Conservation (phyloP, 2,329 filamentous ascomycete species). For the Chaetomium globosum region DNA sequence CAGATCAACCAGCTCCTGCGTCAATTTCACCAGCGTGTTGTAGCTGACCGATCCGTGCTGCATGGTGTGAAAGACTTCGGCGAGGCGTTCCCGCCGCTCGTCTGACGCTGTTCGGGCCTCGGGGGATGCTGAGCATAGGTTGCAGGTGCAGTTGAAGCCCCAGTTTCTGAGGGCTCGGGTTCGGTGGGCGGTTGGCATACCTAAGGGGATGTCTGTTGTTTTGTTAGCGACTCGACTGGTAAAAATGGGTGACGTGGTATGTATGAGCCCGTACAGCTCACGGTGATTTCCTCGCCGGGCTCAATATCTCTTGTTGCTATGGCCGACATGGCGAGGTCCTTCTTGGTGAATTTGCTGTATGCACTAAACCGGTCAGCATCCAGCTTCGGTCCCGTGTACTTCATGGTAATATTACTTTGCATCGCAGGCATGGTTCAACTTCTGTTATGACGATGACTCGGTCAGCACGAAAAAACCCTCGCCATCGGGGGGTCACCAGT, state of each 20-base stretch:
- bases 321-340: slow-evolving; percentile 41
- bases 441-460: slow-evolving; percentile 35
- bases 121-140: slow-evolving; percentile 33
- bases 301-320: slow-evolving; percentile 43
- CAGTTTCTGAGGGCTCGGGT: slow-evolving; percentile 29
- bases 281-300: slow-evolving; percentile 43
- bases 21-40: slow-evolving; percentile 25
- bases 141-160: slow-evolving; percentile 38
- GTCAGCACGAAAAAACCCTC: background rate
- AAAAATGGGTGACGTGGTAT: background rate
- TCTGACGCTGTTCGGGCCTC: slow-evolving; percentile 33
- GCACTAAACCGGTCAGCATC: slow-evolving; percentile 37
- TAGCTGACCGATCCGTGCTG: slow-evolving; percentile 21
- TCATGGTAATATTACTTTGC: slow-evolving; percentile 39
- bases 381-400: background rate
- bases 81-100: slow-evolving; percentile 31
- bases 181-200: slow-evolving; percentile 29
- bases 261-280: slow-evolving; percentile 40
- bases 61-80: slow-evolving; percentile 29
- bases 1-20: slow-evolving; percentile 27
- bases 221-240: background rate
- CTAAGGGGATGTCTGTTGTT: slow-evolving; percentile 30
- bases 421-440: slow-evolving; percentile 45
- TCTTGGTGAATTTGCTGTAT: slow-evolving; percentile 41
- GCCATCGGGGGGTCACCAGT: background rate